Percentiles rank a stretch among this genome's conserved stretches.
phyloP scores from a whole-genome alignment of 1,284 basidiomycete species.

The Ustilago curta region DNA sequence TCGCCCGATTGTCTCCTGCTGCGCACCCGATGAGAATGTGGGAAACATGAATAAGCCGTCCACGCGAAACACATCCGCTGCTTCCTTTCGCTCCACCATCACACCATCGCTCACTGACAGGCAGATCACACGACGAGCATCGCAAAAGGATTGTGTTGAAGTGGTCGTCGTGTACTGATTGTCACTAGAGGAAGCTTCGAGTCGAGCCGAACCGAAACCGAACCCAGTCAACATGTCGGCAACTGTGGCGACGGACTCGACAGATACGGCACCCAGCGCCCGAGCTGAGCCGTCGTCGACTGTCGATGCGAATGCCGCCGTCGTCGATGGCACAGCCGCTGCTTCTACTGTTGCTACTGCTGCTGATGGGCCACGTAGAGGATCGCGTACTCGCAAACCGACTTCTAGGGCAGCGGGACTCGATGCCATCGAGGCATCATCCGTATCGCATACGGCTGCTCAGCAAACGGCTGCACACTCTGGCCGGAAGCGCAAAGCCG shows the following conservation, averaged over 20 bases:
- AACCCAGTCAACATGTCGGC: constrained; percentile 13
- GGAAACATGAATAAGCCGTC: constrained; percentile 1
- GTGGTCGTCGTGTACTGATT: constrained; percentile 10
- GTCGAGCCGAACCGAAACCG: too few species aligned
- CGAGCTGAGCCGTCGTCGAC: constrained; percentile 10
- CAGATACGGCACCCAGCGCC: background rate
- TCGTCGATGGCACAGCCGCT: background rate
- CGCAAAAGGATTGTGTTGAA: constrained; percentile 1
- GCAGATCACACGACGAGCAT: constrained; percentile 5
- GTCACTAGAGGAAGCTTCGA: background rate
- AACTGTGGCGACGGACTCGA: constrained; percentile 12
- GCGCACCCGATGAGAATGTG: constrained; percentile 15
- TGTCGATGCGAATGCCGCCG: background rate
- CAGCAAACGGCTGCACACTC: constrained; percentile 15
- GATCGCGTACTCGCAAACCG: constrained; percentile 31
- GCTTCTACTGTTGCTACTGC: background rate
- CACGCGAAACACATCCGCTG: background rate
- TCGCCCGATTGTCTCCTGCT: background rate
- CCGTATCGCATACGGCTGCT: background rate
- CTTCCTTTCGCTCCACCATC: constrained; percentile 10
- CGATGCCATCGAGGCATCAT: constrained; percentile 11
- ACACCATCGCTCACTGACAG: constrained; percentile 4
- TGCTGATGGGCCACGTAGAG: constrained; percentile 24
- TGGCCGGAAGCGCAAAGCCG: constrained; percentile 31
- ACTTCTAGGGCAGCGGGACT: constrained; percentile 37